phyloP scores from a whole-genome alignment of 495 filamentous ascomycete species.

The Poronia punctata region DNA sequence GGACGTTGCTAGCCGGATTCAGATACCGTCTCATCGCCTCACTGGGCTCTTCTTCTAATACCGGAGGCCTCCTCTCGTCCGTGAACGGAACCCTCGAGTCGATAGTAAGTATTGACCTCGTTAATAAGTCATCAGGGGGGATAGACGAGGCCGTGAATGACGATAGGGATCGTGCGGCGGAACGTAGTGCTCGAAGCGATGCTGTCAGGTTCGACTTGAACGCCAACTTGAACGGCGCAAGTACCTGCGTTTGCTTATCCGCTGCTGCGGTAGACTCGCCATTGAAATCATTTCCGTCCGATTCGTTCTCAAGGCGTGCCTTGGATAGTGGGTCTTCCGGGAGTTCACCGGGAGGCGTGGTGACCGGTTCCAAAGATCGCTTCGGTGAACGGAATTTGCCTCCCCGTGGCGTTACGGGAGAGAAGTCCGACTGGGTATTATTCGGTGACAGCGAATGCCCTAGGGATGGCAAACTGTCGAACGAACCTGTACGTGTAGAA shows the following conservation, averaged over 20 bases:
- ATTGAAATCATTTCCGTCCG: slow-evolving; percentile 40
- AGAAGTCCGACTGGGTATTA: slow-evolving; percentile 32
- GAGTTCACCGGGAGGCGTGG: slow-evolving; percentile 31
- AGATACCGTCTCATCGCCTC: slow-evolving; percentile 87
- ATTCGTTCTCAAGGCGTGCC: slow-evolving; percentile 20
- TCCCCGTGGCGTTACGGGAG: slow-evolving; percentile 29
- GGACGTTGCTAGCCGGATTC: slow-evolving; percentile 68
- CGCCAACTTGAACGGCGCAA: slow-evolving; percentile 42
- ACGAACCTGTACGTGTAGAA: slow-evolving; percentile 37
- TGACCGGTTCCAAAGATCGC: slow-evolving; percentile 37
- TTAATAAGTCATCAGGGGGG: slow-evolving; percentile 82
- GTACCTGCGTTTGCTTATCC: slow-evolving; percentile 31
- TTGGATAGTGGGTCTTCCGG: slow-evolving; percentile 42
- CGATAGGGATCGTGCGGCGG: slow-evolving; percentile 77
- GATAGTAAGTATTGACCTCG: slow-evolving; percentile 73
- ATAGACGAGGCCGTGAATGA: slow-evolving; percentile 65
- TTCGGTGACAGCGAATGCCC: slow-evolving; percentile 35
- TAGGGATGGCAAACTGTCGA: slow-evolving; percentile 44
- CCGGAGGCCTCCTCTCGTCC: slow-evolving; percentile 81
- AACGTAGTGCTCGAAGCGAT: slow-evolving; percentile 78
- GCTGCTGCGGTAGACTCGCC: slow-evolving; percentile 12
- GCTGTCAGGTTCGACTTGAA: slow-evolving; percentile 95
- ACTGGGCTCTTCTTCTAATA: slow-evolving; percentile 65
- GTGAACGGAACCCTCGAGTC: slow-evolving; percentile 68
- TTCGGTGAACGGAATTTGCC: slow-evolving; percentile 32